Conservation (phyloP, 257 asterid species). For the Primulina huaijiensis region DNA sequence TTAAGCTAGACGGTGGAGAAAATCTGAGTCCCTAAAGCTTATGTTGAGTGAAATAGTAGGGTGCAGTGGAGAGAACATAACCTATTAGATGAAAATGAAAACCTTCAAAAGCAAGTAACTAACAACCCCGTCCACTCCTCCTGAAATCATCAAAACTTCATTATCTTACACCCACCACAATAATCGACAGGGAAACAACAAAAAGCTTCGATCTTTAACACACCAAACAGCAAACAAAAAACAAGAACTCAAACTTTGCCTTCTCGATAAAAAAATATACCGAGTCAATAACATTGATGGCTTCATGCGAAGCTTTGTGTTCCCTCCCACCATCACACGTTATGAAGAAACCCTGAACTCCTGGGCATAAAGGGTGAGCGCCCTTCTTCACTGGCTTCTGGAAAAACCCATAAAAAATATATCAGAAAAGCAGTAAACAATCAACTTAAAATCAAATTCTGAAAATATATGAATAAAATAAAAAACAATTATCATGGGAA, state of each 20-base stretch:
- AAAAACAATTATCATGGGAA: too few relatives aligned
- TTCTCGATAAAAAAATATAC: conserved; percentile 37
- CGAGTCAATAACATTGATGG: conserved; percentile 79
- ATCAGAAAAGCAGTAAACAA: not conserved
- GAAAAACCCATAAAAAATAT: conserved; percentile 4
- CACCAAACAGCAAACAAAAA: not conserved
- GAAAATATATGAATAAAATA: not conserved
- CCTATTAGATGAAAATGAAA: not conserved
- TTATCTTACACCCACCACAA: not conserved
- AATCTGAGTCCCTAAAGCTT: not conserved
- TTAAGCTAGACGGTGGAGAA: not conserved
- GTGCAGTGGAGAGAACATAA: not conserved
- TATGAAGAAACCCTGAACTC: conserved; percentile 87
- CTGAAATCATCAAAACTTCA: too few relatives aligned
- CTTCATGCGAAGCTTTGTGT: conserved; percentile 80
- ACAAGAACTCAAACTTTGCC: not conserved
- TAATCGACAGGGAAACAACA: conserved; percentile 8
- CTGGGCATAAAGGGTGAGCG: conserved; percentile 72
- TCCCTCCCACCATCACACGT: conserved; percentile 98
- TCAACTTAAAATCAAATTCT: conserved; percentile 12
- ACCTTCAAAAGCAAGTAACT: not conserved
- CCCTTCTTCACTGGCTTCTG: conserved; percentile 91
- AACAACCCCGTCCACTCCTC: too few relatives aligned
- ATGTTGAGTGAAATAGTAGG: not conserved
- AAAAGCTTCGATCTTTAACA: conserved; percentile 2